Percentiles rank a stretch among this genome's conserved stretches.
Conservation (phyloP, 2,329 filamentous ascomycete species). For the Chaetomiaceae sp. region DNA sequence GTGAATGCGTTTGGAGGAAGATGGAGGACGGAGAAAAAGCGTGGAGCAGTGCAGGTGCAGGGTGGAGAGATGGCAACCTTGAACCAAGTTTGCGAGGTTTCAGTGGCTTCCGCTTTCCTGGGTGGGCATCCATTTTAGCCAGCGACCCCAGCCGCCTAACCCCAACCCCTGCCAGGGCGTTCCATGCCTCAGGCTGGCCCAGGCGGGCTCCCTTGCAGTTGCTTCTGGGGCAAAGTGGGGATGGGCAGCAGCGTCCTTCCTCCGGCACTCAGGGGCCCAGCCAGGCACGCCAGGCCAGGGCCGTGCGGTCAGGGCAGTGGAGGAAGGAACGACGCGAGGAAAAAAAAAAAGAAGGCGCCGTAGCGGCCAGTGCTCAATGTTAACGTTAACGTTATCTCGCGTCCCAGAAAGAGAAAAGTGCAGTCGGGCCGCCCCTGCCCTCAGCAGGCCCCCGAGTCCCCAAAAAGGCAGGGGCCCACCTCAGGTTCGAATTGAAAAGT, state of each 20-base stretch:
- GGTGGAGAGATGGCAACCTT: no score
- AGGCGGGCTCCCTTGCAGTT: background rate
- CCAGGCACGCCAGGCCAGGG: background rate
- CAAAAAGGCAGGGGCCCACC: no score
- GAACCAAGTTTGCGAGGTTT: no score
- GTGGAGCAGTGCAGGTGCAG: background rate
- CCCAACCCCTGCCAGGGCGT: slow-evolving; percentile 3
- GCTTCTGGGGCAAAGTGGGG: slow-evolving; percentile 6
- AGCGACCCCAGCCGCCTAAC: background rate
- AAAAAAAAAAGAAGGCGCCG: no score
- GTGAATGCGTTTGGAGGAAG: background rate
- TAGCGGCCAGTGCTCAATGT: no score
- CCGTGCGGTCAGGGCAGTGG: slow-evolving; percentile 2
- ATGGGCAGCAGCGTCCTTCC: background rate
- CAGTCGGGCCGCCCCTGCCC: no score
- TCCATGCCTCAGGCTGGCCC: background rate
- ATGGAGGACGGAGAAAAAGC: background rate
- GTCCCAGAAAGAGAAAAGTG: no score
- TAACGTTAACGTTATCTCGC: no score
- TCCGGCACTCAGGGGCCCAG: no score
- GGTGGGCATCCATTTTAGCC: slow-evolving; percentile 9
- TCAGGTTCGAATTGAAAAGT: no score
- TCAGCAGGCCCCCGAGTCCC: no score
- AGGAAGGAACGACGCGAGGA: no score
- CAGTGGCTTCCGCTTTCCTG: slow-evolving; percentile 1